Percentiles rank a stretch among this genome's conserved stretches.
Conservation (phyloP, 2,329 filamentous ascomycete species). For the Pseudogymnoascus sp. region DNA sequence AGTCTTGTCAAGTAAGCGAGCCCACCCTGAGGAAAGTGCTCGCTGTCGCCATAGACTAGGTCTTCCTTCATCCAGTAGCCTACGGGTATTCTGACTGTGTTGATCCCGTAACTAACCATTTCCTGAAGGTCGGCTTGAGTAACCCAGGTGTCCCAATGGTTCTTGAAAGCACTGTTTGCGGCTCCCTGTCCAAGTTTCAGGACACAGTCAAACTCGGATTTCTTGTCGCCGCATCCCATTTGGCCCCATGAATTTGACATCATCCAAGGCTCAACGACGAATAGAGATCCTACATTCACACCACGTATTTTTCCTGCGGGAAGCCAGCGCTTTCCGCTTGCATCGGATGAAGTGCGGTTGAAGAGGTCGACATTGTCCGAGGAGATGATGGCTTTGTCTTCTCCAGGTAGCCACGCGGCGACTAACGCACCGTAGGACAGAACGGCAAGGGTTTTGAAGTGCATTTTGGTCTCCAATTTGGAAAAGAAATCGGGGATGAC, state of each 20-base stretch:
- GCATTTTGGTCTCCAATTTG: constrained; percentile 2
- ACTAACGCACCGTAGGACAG: not conserved
- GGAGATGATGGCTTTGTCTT: constrained; percentile 13
- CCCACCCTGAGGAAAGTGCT: constrained; percentile 42
- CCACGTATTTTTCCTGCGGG: constrained; percentile 37
- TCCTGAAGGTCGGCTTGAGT: constrained; percentile 37
- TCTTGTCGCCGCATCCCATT: constrained; percentile 37
- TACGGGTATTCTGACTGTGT: constrained; percentile 42
- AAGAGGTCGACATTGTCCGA: constrained; percentile 15
- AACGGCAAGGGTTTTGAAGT: not conserved
- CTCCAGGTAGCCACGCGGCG: constrained; percentile 18
- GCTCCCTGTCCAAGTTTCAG: constrained; percentile 35
- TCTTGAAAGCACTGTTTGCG: constrained; percentile 37
- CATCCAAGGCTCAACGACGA: constrained; percentile 44
- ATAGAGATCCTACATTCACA: constrained; percentile 42
- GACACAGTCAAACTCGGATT: constrained; percentile 44
- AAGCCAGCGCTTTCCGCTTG: constrained; percentile 15
- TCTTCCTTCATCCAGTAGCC: constrained; percentile 45
- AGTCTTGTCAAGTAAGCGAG: constrained; percentile 38
- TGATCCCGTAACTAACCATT: constrained; percentile 40
- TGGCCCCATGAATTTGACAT: constrained; percentile 32
- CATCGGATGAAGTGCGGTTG: not conserved
- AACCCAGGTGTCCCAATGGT: constrained; percentile 43
- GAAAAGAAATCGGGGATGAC: not conserved
- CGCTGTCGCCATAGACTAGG: constrained; percentile 35